Evolutionary conservation across 1,284 basidiomycete genomes (phyloP), one percentile per base, ranked within the genome.

Genomic region (Peniophora sp.): DNA sequence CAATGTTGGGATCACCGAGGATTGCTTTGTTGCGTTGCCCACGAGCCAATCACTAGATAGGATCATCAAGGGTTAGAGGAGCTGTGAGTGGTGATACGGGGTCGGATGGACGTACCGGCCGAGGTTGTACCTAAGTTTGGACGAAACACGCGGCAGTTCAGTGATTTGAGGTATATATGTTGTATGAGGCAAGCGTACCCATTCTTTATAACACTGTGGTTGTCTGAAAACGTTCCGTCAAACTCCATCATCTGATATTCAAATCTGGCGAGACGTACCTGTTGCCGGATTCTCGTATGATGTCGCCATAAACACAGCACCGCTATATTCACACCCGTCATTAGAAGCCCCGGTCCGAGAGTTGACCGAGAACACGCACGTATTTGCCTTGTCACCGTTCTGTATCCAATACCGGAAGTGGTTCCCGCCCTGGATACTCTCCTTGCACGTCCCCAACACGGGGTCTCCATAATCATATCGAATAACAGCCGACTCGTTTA

Each of bases 391-490:
- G 2, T 72, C 67, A 0, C 85, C 88, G 54, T 88, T 74, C 67
- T 97, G 93, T 1, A 77, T 65, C 89, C 91, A 98, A 66, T 93
- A 95, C 24, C 95, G 80, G 64, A 95, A 83, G 63, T 98, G 95
- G 60, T 90, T 81, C 5, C 95, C 95, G 11, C 95, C 95, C 55
- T 89, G 61, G 47, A 97, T 78, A 2, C 90, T 90, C 68, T 98
- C 92, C 56, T 76, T 72, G 64, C 92, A 93, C 1, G 90, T 81
- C 0, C 92, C 92, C 16, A 92, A 65, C 50, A 81, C 69, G 3
- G 44, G 10, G n/a, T 45, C 44, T 19, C 44, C 44, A 22, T 45
- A 25, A 45, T 19, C 23, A 9, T 20, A 45, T 23, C 44, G 44
- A 3, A 45, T 45, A 3, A 45, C 44, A n/a, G 44, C 44, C n/a